phyloP scores from a whole-genome alignment of 1,284 basidiomycete species.

The Paramarasmius palmivorus region DNA sequence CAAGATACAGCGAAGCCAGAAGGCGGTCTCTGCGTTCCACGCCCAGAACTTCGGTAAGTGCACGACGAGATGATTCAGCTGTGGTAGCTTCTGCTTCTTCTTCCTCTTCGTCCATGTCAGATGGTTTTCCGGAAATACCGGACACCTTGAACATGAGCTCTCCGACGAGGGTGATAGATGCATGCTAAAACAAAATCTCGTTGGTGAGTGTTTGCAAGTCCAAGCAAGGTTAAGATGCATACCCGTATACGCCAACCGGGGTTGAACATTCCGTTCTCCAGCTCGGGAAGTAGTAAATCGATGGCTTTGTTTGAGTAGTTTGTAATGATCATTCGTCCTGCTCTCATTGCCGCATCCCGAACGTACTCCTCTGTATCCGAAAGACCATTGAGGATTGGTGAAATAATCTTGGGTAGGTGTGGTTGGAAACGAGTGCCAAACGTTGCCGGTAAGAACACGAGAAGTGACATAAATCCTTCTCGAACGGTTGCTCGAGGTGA shows the following conservation, averaged over 20 bases:
- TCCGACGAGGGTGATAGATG: constrained; percentile 93
- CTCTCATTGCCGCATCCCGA: constrained; percentile 95
- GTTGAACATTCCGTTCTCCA: constrained; percentile 96
- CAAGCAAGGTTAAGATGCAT: constrained; percentile 32
- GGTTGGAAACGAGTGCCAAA: constrained; percentile 97
- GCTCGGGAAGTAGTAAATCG: constrained; percentile 91
- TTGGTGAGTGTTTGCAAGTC: neutral
- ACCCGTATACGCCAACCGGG: constrained; percentile 93
- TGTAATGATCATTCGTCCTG: constrained; percentile 97
- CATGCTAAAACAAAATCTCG: constrained; percentile 58
- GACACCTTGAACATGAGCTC: constrained; percentile 98
- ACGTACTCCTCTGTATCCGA: constrained; percentile 95
- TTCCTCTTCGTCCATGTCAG: constrained; percentile 77
- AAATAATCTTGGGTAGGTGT: constrained; percentile 92
- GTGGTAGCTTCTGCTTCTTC: constrained; percentile 65
- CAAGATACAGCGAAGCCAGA: constrained; percentile 88
- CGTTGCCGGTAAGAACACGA: constrained; percentile 95
- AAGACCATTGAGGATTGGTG: constrained; percentile 90
- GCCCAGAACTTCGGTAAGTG: constrained; percentile 88
- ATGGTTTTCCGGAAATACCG: constrained; percentile 90
- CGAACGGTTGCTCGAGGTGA: constrained; percentile 90
- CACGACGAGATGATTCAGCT: constrained; percentile 81
- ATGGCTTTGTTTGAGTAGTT: constrained; percentile 94
- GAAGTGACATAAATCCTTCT: constrained; percentile 97
- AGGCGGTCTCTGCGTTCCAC: constrained; percentile 89